Conservation (phyloP, 78 protist genomes). For the Creolimax fragrantissima region DNA sequence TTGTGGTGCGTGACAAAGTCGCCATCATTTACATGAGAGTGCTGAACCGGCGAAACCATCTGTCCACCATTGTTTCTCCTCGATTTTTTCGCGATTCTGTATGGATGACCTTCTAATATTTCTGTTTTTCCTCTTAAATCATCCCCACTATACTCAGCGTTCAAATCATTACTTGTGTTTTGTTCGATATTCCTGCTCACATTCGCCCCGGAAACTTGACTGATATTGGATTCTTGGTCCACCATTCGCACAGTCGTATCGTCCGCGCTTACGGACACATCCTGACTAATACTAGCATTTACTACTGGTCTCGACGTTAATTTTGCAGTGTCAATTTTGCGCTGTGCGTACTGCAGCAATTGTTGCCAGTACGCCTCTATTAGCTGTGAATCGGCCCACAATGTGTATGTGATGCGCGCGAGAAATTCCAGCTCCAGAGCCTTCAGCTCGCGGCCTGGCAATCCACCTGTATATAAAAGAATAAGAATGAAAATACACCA, state of each 20-base stretch:
- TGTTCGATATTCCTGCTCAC: no score
- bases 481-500: not conserved
- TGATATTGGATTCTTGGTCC: not conserved
- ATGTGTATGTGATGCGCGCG: not conserved
- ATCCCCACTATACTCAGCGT: no score
- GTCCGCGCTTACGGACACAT: not conserved
- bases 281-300: no score
- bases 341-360: not conserved
- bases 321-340: not conserved
- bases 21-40: no score
- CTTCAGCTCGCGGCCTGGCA: conserved; percentile 6
- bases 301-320: not conserved
- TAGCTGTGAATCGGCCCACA: conserved; percentile 8
- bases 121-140: no score
- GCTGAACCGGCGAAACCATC: no score
- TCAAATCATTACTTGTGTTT: no score
- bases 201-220: no score
- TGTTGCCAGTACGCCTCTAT: not conserved
- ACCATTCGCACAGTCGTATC: not conserved
- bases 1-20: no score
- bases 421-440: conserved; percentile 18
- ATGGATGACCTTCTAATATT: no score
- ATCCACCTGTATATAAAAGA: not conserved
- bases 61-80: no score
- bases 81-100: no score